A percentile compares a stretch with the other conserved stretches of the same genome.
These are phyloP conservation scores for Ceratobasidium sp. DNA, from an alignment of 1,284 basidiomycete genomes.

Conservation along the genomic window DNA sequence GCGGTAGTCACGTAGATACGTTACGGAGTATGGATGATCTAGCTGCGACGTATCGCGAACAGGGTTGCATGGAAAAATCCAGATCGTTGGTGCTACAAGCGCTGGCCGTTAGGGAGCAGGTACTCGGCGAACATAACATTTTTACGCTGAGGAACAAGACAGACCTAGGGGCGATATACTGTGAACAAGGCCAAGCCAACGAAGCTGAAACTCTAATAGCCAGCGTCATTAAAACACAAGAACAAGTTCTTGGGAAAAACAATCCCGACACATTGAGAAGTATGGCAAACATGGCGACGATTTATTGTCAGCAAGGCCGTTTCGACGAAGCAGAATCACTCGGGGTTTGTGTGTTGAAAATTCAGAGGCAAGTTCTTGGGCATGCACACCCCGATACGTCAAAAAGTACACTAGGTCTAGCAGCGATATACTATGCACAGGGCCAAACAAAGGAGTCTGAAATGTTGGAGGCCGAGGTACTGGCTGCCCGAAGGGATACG, in stretches of 20 bases:
- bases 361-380: too few relatives aligned
- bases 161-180: too few relatives aligned
- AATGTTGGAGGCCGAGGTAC: neutral
- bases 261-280: neutral
- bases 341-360: too few relatives aligned
- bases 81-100: neutral
- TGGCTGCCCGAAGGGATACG: neutral
- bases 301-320: neutral
- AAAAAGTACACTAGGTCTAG: neutral
- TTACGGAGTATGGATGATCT: neutral
- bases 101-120: neutral
- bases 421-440: neutral
- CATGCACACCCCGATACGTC: neutral
- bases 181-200: too few relatives aligned
- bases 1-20: neutral
- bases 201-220: too few relatives aligned
- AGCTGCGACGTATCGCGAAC: too few relatives aligned
- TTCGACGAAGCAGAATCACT: neutral
- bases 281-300: neutral
- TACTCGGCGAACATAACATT: neutral
- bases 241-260: neutral
- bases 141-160: neutral
- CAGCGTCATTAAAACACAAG: neutral
- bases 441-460: neutral
- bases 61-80: neutral